Evolutionary conservation across 192 early-diverging fungal species (phyloP), one percentile per base, ranked within the genome.

Genomic region (Podila verticillata): DNA sequence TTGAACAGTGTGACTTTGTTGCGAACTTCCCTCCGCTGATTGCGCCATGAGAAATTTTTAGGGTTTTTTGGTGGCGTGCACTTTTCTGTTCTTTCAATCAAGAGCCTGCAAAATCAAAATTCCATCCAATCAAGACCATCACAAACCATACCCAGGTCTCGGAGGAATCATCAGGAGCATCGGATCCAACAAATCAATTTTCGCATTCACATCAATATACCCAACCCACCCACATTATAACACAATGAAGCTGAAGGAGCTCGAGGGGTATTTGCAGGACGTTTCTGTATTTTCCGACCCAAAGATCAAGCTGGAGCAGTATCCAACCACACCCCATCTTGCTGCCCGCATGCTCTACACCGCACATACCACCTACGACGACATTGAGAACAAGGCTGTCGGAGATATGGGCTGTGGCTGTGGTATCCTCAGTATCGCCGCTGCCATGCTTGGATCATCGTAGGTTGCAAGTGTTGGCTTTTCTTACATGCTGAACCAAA

Each of bases 371-470:
- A 83, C 87, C 9, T 93, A 89, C 48, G 90, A 90, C 49, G 93
- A 95, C 70, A 93, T 95, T 74, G 88, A 89, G 47, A 88, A 87
- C 68, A 90, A 89, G 77, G 81, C 87, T 1, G 88, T 95, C 0
- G 91, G 89, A 13, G 93, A 95, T 69, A 89, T 95, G 63, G 93
- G 93, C 19, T 91, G 91, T 74, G 93, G 93, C 0, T 93, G 93
- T 75, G 93, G 92, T 29, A 89, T 95, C 70, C 81, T 95, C 9
- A 89, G 89, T 72, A 84, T 74, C 19, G 71, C 70, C 9, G 28
- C 70, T 17, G 65, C 65, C 34, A 63, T 70, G 80, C 56, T 66
- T 3, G 61, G 62, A 48, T 65, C 59, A 54, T 36, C 68, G 70
- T 73, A 74, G 49, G 51, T 12, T 39, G 13, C 39, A 4, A 12